Conservation (phyloP, 257 asterid species). For the Solanum etuberosum region DNA sequence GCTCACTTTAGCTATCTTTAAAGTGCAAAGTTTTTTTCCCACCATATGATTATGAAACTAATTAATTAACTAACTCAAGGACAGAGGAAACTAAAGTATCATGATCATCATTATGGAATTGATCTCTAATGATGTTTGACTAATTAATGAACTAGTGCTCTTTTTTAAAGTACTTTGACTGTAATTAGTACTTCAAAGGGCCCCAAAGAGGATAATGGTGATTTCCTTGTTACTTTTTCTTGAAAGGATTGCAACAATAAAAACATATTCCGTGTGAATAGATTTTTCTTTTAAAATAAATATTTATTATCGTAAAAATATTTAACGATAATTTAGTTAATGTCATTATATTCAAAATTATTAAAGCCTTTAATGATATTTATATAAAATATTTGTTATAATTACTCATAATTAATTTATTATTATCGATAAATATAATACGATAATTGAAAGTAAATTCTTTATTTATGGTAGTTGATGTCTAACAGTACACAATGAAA, state of each 20-base stretch:
- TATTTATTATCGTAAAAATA: too few species aligned
- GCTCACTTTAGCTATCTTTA: too few species aligned
- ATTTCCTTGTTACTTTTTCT: too few species aligned
- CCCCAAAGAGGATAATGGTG: background rate
- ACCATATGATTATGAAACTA: background rate
- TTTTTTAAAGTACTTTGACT: background rate
- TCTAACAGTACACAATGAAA: background rate
- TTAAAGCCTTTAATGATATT: rapidly evolving
- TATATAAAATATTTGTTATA: too few species aligned
- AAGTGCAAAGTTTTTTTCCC: background rate
- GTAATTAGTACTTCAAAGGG: background rate
- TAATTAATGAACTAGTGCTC: background rate
- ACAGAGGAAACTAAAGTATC: background rate
- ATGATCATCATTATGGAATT: background rate
- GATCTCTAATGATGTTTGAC: background rate
- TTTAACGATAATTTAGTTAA: too few species aligned
- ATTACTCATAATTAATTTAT: too few species aligned
- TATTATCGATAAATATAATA: too few species aligned
- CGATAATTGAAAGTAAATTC: too few species aligned
- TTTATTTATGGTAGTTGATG: background rate
- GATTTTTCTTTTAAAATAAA: too few species aligned
- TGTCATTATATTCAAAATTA: too few species aligned
- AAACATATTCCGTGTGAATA: too few species aligned
- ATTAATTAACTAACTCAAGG: background rate
- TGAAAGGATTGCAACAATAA: rapidly evolving